These are phyloP conservation scores for Pilasporangium apinafurcum DNA, from an alignment of 352 stramenopile species.

Conservation along the genomic window DNA sequence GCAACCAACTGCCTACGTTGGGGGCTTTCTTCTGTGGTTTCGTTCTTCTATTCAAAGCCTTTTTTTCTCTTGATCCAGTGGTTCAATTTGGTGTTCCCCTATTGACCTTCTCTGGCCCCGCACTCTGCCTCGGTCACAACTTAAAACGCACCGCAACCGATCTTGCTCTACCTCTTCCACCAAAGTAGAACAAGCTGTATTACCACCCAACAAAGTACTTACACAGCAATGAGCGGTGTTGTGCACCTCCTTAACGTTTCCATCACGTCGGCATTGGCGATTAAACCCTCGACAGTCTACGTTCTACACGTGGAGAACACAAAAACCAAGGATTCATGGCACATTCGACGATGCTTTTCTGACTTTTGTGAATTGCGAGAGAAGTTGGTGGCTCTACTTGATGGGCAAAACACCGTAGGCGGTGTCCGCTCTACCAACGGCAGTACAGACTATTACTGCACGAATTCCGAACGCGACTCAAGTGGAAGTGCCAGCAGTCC, in stretches of 20 bases:
- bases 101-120: too few relatives aligned
- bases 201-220: too few relatives aligned
- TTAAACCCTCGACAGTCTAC: slow-evolving; percentile 76
- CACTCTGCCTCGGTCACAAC: too few relatives aligned
- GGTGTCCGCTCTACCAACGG: not conserved
- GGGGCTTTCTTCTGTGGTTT: too few relatives aligned
- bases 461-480: slow-evolving; percentile 3
- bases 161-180: not conserved
- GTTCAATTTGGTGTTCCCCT: too few relatives aligned
- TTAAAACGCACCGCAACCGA: not conserved
- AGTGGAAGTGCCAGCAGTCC: slow-evolving; percentile 7
- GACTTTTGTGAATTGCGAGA: slow-evolving; percentile 73
- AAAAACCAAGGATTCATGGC: slow-evolving; percentile 36
- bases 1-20: too few relatives aligned
- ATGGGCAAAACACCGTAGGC: slow-evolving; percentile 29
- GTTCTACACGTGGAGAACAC: slow-evolving; percentile 53
- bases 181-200: not conserved
- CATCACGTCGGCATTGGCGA: slow-evolving; percentile 59
- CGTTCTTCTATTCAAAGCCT: too few relatives aligned
- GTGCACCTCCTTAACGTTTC: slow-evolving; percentile 41
- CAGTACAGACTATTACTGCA: not conserved
- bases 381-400: slow-evolving; percentile 53
- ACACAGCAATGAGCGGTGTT: slow-evolving; percentile 39
- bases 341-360: slow-evolving; percentile 63
- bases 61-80: too few relatives aligned